Percentiles rank a stretch among this genome's conserved stretches.
phyloP scores from a whole-genome alignment of 345 rosid genomes.

The Acer campestre region DNA sequence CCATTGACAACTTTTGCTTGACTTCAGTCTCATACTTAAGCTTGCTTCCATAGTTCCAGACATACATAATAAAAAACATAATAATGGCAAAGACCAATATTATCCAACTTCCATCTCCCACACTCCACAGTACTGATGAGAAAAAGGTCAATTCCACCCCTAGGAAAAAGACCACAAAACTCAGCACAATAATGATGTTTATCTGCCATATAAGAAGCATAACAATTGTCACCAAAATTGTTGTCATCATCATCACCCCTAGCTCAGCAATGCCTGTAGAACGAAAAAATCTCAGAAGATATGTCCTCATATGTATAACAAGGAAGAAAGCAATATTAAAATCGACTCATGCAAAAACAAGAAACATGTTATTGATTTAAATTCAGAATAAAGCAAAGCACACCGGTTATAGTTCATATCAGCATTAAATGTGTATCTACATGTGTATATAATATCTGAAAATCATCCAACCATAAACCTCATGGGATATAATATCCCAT shows the following conservation, averaged over 20 bases:
- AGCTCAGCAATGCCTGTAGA: constrained; percentile 91
- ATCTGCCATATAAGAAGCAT: constrained; percentile 99
- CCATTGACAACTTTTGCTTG: constrained; percentile 88
- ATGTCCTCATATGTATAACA: background rate
- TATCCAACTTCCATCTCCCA: constrained; percentile 97
- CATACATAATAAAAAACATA: constrained; percentile 87
- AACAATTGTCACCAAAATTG: constrained; percentile 82
- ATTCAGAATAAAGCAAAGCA: background rate
- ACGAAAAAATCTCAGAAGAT: constrained; percentile 29
- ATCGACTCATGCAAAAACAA: background rate
- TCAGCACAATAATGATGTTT: constrained; percentile 74
- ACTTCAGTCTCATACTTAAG: constrained; percentile 98
- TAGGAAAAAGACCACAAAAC: constrained; percentile 68
- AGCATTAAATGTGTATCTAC: background rate
- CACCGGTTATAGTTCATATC: background rate
- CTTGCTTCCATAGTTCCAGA: constrained; percentile 99
- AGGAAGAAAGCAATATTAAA: background rate
- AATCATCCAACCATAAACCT: background rate
- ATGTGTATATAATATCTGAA: background rate
- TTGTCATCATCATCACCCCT: constrained; percentile 99
- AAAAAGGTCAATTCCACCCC: constrained; percentile 84
- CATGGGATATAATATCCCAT: background rate
- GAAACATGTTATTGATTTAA: background rate
- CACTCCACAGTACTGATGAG: constrained; percentile 80
- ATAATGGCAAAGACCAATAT: constrained; percentile 78